phyloP scores from a whole-genome alignment of 352 stramenopile genomes.

The Aphanomyces euteiches region DNA sequence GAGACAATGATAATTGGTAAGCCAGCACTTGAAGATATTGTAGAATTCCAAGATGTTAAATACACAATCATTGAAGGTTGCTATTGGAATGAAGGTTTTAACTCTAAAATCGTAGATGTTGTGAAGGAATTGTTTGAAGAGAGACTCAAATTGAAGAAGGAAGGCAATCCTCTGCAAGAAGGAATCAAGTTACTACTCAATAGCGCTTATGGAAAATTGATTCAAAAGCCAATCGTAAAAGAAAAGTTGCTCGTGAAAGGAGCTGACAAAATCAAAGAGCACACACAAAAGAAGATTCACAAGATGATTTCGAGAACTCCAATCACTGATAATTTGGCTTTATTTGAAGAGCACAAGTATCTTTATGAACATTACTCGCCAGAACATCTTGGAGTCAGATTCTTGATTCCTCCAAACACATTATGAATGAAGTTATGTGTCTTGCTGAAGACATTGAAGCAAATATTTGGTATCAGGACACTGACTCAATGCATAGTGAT shows the following conservation, averaged over 20 bases:
- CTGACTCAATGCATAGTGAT: constrained; percentile 31
- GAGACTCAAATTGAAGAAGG: constrained; percentile 25
- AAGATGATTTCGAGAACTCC: constrained; percentile 28
- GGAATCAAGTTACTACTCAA: constrained; percentile 30
- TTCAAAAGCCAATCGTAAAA: constrained; percentile 32
- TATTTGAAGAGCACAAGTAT: constrained; percentile 33
- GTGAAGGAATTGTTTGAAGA: constrained; percentile 27
- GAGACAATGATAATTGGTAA: constrained; percentile 12
- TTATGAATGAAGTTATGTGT: constrained; percentile 34
- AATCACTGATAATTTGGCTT: constrained; percentile 24
- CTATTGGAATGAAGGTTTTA: constrained; percentile 32
- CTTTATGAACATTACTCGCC: constrained; percentile 26
- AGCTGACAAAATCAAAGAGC: constrained; percentile 27
- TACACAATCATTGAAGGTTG: constrained; percentile 27
- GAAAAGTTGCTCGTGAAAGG: constrained; percentile 27
- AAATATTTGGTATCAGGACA: constrained; percentile 33
- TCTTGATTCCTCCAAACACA: constrained; percentile 27
- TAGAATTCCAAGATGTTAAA: constrained; percentile 24
- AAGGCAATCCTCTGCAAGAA: constrained; percentile 30
- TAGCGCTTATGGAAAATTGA: constrained; percentile 29
- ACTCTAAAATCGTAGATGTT: constrained; percentile 20
- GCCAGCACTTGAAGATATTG: constrained; percentile 31
- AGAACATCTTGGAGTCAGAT: constrained; percentile 30
- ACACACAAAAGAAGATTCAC: constrained; percentile 30
- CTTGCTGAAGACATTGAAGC: constrained; percentile 30